Evolutionary conservation across 441 rosid genomes (phyloP), one percentile per base, ranked within the genome.

Genomic region (Monsonia emarginata): DNA sequence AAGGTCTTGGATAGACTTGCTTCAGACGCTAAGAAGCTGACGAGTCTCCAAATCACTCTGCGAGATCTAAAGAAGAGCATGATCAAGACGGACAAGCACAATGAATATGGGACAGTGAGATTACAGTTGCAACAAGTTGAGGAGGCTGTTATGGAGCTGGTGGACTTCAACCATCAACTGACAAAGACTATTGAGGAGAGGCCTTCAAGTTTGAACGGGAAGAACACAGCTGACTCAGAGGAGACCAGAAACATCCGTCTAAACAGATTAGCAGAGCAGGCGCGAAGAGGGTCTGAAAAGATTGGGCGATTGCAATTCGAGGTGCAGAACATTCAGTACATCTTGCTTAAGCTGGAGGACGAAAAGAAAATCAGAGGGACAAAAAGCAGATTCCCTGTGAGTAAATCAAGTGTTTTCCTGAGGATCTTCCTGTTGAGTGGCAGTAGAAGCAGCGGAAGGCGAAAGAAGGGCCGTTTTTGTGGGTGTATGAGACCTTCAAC

Each of bases 311-410:
- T 90, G 82, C 87, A 83, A 76, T 81, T 83, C 28, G 94, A 91
- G 74, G 80, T 94, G 76, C 94, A 90, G 79, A 83, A 79, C 79
- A 79, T 90, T 19, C 88, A 84, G 34, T 74, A 76, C 69, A 32
- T 77, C 22, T 66, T 94, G 73, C 77, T 87, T 54, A 86, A 88
- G 82, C 87, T 88, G 64, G 94, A 90, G 75, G 96, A 85, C 7
- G 93, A 84, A 69, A 83, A 69, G 74, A 84, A 86, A 42, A 72
- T 68, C 73, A 83, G 72, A 69, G 83, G 75, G 62, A n/a, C 14
- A n/a, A 86, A 75, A 64, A 71, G 50, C 67, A 72, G 64, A 71
- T 79, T 86, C 74, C 76, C 84, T 0, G 89, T 76, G 61, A 81
- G 83, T 69, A 82, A 77, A 69, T 80, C 91, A 0, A 91, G 87